Evolutionary conservation across 176 grass and related monocot genomes (phyloP), one percentile per base, ranked within the genome.

Genomic region (Oryza meyeriana): DNA sequence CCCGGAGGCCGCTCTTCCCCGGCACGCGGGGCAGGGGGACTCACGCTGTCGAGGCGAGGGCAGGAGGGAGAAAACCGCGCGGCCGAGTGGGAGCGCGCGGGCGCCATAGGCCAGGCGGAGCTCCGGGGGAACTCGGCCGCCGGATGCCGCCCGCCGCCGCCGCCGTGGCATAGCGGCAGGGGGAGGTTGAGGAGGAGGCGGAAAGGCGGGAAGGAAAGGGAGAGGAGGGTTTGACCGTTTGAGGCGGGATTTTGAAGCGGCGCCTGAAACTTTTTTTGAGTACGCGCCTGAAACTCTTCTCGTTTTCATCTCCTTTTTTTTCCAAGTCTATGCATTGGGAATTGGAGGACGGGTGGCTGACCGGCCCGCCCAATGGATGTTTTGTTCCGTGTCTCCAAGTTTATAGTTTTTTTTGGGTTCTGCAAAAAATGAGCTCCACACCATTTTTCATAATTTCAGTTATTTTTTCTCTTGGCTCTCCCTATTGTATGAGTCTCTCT

Each of bases 31-130:
- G 64, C 87, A 85, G 20, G 64, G 36, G n/a, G 38, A 16, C 3
- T 35, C 82, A 5, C 50, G 25, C 6, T 40, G 8, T 63, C 38
- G 8, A 16, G 76, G 48, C 31, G 63, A 52, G 7, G 82, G 77
- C 38, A 85, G 64, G 25, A 89, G 50, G 9, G 77, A 79, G 39
- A 89, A 64, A 40, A 85, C 18, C n/a, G 71, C 77, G 40, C 20
- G 18, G 26, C 87, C 87, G 18, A 89, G 87, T 0, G 71, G 42
- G 71, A 50, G 77, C 31, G 82, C 77, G 12, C 41, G 52, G 9
- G 52, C 0, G 12, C 77, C 87, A 71, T 85, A 85, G 2, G 77
- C 77, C 63, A 59, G 20, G 24, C 82, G 87, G 50, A 89, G 55
- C 71, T 89, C 87, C 20, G 41, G 52, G 18, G 84, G 76, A 0